These are phyloP conservation scores for Ustilago vetiveriae DNA, from an alignment of 1,284 basidiomycete species.

Conservation along the genomic window DNA sequence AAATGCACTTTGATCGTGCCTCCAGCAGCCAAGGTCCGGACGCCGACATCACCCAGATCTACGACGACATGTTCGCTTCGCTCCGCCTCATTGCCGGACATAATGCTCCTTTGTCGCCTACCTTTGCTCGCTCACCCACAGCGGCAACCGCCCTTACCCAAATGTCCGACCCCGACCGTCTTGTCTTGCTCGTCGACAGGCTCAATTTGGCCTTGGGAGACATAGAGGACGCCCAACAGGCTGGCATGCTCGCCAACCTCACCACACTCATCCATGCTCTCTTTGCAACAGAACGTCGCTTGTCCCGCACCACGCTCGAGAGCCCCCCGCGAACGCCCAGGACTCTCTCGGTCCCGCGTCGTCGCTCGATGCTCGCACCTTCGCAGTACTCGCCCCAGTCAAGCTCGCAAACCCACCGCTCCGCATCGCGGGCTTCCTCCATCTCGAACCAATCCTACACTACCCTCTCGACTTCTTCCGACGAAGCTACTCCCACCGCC, in stretches of 20 bases:
- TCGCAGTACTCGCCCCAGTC: conserved; percentile 21
- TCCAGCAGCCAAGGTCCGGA: background rate
- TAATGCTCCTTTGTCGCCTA: conserved; percentile 33
- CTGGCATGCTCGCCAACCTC: conserved; percentile 20
- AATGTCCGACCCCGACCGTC: conserved; percentile 31
- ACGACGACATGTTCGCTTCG: conserved; percentile 43
- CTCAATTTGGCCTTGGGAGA: conserved; percentile 4
- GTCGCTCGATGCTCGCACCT: conserved; percentile 13
- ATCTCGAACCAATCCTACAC: conserved; percentile 21
- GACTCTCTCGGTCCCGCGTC: conserved; percentile 13
- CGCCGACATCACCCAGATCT: conserved; percentile 17
- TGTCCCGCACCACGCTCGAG: conserved; percentile 9
- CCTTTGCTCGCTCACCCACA: conserved; percentile 12
- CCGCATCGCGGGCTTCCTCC: conserved; percentile 21
- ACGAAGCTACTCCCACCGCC: conserved; percentile 12
- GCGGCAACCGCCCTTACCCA: background rate
- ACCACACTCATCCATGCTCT: conserved; percentile 9
- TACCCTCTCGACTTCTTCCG: conserved; percentile 27
- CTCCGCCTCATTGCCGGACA: conserved; percentile 31
- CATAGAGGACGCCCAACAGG: conserved; percentile 3
- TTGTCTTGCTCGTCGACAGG: conserved; percentile 33
- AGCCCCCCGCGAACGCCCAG: conserved; percentile 33
- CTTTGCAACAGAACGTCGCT: conserved; percentile 21
- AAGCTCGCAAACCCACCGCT: conserved; percentile 7
- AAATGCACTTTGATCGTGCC: conserved; percentile 13